phyloP scores from a whole-genome alignment of 139 green algal species.

The Auxenochlorella protothecoides region DNA sequence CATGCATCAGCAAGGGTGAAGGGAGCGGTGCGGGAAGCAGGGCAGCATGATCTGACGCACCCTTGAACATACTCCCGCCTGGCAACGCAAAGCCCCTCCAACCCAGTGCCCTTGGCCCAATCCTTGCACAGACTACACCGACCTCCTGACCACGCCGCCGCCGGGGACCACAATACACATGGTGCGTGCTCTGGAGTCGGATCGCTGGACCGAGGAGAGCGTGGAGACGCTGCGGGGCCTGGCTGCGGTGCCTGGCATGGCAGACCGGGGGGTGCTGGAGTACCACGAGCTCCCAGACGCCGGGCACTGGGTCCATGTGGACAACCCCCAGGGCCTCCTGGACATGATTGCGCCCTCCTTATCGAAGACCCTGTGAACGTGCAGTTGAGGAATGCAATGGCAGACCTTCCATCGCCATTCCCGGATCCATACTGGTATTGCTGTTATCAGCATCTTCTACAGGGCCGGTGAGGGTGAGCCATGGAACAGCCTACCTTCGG shows the following conservation, averaged over 20 bases:
- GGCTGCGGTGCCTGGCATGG: no score
- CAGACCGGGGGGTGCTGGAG: no score
- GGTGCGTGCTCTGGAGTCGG: slow-evolving; percentile 45
- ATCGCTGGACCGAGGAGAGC: slow-evolving; percentile 37
- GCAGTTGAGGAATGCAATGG: no score
- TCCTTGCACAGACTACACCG: slow-evolving; percentile 23
- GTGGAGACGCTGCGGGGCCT: slow-evolving; percentile 6
- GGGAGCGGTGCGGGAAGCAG: not conserved
- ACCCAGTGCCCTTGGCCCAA: not conserved
- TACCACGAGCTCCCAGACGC: slow-evolving; percentile 46
- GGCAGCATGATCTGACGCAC: not conserved
- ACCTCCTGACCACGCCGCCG: slow-evolving; percentile 39
- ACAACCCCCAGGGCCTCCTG: slow-evolving; percentile 55
- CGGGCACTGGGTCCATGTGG: slow-evolving; percentile 70
- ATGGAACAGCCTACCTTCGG: no score
- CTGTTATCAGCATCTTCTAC: no score
- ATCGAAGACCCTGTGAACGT: no score
- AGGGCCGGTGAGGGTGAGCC: no score
- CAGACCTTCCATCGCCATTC: no score
- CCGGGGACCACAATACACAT: slow-evolving; percentile 37
- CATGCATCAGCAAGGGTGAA: no score
- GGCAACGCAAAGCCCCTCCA: no score
- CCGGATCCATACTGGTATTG: no score
- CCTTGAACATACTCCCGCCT: no score
- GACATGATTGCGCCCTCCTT: slow-evolving; percentile 28